A percentile compares a stretch with the other conserved stretches of the same genome.
Evolutionary conservation across 1,284 basidiomycete species (phyloP).

Genomic region (Macrocybe sp.): DNA sequence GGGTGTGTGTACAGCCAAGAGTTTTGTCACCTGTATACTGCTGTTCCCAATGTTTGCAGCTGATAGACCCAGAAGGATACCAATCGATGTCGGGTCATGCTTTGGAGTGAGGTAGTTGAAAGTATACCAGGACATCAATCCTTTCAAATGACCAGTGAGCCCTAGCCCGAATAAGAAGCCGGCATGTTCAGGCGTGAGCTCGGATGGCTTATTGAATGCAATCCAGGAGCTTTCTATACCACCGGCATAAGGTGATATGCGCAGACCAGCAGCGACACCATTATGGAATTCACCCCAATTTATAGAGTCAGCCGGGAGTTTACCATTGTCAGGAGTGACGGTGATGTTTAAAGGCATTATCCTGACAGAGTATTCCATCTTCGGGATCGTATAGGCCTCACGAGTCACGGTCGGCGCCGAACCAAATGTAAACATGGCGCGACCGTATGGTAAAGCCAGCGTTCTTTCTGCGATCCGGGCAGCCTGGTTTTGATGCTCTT

Average conservation of each 20-base stretch:
- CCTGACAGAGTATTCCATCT: constrained; percentile 75
- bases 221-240: constrained; percentile 91
- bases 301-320: constrained; percentile 63
- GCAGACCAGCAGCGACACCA: constrained; percentile 88
- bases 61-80: constrained; percentile 86
- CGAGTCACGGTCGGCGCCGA: constrained; percentile 67
- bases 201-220: constrained; percentile 85
- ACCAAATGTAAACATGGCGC: constrained; percentile 85
- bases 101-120: constrained; percentile 93
- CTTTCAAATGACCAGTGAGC: constrained; percentile 83
- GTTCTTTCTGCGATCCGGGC: constrained; percentile 81
- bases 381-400: constrained; percentile 75
- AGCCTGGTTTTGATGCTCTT: constrained; percentile 79
- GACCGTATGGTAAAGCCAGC: constrained; percentile 78
- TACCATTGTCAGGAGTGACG: constrained; percentile 59
- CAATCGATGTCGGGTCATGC: constrained; percentile 93
- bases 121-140: constrained; percentile 86
- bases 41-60: constrained; percentile 88
- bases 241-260: constrained; percentile 72
- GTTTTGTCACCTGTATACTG: constrained; percentile 84
- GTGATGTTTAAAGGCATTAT: constrained; percentile 65
- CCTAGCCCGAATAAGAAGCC: constrained; percentile 94
- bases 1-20: constrained; percentile 90
- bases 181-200: constrained; percentile 87
- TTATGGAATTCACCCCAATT: constrained; percentile 98